These are phyloP conservation scores for Colletotrichum orbiculare DNA, from an alignment of 2,329 filamentous ascomycete genomes.

Conservation along the genomic window DNA sequence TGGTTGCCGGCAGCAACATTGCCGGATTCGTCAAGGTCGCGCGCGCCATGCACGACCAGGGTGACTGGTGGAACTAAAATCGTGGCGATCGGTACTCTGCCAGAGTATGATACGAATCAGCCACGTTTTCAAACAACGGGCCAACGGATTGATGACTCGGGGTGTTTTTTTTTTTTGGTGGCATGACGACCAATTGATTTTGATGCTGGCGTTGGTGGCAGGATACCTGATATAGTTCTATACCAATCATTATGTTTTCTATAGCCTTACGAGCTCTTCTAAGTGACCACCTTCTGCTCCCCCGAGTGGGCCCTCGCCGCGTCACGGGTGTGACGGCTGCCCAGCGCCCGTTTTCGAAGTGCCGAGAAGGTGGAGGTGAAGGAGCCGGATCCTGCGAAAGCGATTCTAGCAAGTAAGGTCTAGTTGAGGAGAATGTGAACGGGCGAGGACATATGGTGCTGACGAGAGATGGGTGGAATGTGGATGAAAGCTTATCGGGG, in stretches of 20 bases:
- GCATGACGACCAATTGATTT: conserved; percentile 29
- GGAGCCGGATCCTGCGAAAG: conserved; percentile 14
- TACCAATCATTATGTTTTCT: conserved; percentile 27
- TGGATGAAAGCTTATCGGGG: no score
- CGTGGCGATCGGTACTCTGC: neutral
- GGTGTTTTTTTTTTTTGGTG: conserved; percentile 12
- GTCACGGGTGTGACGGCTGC: neutral
- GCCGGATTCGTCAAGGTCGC: conserved; percentile 98
- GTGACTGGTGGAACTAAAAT: conserved; percentile 80
- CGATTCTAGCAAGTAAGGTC: neutral
- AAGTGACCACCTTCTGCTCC: neutral
- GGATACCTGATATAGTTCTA: conserved; percentile 32
- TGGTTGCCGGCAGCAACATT: conserved; percentile 96
- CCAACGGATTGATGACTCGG: conserved; percentile 24
- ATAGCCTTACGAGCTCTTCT: neutral
- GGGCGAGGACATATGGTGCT: conserved; percentile 14
- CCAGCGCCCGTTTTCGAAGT: neutral
- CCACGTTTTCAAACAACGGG: conserved; percentile 7
- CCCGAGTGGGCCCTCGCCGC: no score
- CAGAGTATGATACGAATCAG: conserved; percentile 2
- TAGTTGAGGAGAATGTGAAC: neutral
- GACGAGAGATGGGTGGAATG: conserved; percentile 5
- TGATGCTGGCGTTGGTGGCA: conserved; percentile 35
- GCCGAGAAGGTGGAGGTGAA: conserved; percentile 12
- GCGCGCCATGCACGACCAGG: conserved; percentile 93